Evolutionary conservation across 768 basidiomycete genomes (phyloP), one percentile per base, ranked within the genome.

Genomic region (Podaxis sp.): DNA sequence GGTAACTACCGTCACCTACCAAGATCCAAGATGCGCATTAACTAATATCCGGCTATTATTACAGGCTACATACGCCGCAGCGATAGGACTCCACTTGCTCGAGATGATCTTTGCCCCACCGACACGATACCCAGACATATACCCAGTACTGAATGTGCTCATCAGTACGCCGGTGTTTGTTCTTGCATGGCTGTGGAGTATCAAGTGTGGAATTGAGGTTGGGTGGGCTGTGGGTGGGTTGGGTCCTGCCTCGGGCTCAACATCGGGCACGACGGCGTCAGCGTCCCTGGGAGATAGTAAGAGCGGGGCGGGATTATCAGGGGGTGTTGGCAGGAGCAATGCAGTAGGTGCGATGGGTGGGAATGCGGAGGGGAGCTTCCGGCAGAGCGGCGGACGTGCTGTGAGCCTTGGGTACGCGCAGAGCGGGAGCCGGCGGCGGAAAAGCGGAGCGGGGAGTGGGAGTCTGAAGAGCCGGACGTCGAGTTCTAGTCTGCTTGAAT

Each of bases 151-250:
- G 41, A 98, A 97, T 72, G 87, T 94, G 2, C 82, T 94, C 15
- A 70, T 95, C 50, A 87, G 88, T 69, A 90, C 89, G 1, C 89
- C 86, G 1, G 85, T 96, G 17, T 96, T 98, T 71, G 83, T 79
- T 6, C 72, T 93, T 29, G 80, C 84, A n/a, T 98, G 92, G 92
- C 69, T 94, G 15, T 97, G 94, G 94, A 92, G 91, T 55, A 86
- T 94, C 72, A 89, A 88, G 66, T 87, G 90, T 52, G 84, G 90
- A 22, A 71, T 94, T 24, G 88, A 96, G 68, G 87, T 88, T 40
- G 79, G 85, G 8, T 96, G 94, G 95, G 91, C 89, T 12, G 71
- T 91, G 9, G 83, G 85, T 4, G 89, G 89, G 0, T 73, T 86
- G 19, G 75, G 74, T 22, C 58, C 58, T 37, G 47, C 58, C 3